Evolutionary conservation across 257 asterid species (phyloP).

Genomic region (Rehmannia glutinosa): DNA sequence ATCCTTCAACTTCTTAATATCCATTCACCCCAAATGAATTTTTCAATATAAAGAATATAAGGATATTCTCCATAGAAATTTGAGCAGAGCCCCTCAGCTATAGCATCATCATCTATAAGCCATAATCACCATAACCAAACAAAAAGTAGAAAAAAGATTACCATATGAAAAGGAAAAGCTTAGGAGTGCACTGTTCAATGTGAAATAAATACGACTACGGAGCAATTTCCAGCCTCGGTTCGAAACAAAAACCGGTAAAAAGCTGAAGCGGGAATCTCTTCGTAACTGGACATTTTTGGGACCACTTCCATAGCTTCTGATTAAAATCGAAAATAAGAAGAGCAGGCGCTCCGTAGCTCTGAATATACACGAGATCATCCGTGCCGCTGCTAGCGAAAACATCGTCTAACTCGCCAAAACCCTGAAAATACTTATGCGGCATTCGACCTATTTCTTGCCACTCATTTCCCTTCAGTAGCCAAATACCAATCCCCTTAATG

Average conservation of each 20-base stretch:
- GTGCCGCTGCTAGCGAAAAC: conserved; percentile 88
- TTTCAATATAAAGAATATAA: conserved; percentile 23
- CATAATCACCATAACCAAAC: too few relatives aligned
- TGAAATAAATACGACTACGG: too few relatives aligned
- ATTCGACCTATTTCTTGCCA: conserved; percentile 78
- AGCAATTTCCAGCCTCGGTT: conserved; percentile 62
- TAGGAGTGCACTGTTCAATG: too few relatives aligned
- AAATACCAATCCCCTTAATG: conserved; percentile 87
- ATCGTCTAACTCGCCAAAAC: conserved; percentile 92
- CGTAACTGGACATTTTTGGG: conserved; percentile 66
- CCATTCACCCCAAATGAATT: background rate
- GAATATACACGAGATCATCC: conserved; percentile 72
- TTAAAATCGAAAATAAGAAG: conserved; percentile 55
- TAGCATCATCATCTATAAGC: too few relatives aligned
- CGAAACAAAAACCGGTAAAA: conserved; percentile 85
- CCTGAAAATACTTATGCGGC: conserved; percentile 84
- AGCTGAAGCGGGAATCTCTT: conserved; percentile 81
- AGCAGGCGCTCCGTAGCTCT: conserved; percentile 73
- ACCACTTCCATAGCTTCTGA: conserved; percentile 77
- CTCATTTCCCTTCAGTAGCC: conserved; percentile 61
- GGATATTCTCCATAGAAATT: too few relatives aligned
- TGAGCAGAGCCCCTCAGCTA: too few relatives aligned
- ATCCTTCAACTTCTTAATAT: too few relatives aligned
- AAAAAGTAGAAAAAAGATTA: too few relatives aligned
- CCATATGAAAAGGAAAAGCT: too few relatives aligned